Conservation (phyloP, 1,284 basidiomycete species). For the Ceratobasidium sp. region DNA sequence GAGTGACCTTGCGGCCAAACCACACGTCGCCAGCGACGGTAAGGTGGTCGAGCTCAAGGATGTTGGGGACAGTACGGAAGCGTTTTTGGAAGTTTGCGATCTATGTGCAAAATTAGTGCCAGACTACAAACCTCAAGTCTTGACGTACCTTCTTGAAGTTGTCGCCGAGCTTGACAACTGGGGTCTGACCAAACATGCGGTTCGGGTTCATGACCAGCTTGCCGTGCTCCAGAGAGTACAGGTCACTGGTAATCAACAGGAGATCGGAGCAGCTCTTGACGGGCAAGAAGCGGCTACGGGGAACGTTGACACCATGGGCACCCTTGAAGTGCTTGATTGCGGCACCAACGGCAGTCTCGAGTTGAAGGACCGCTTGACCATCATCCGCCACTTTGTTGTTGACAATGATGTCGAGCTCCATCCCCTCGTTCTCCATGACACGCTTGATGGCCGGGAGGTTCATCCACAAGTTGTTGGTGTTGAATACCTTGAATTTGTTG, state of each 20-base stretch:
- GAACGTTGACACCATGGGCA: slow-evolving; percentile 98
- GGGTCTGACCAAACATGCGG: slow-evolving; percentile 89
- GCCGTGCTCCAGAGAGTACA: slow-evolving; percentile 96
- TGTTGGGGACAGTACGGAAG: slow-evolving; percentile 97
- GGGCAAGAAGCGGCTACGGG: slow-evolving; percentile 96
- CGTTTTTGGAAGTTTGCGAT: slow-evolving; percentile 98
- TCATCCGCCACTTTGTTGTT: slow-evolving; percentile 93
- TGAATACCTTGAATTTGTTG: slow-evolving; percentile 93
- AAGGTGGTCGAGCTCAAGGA: slow-evolving; percentile 94
- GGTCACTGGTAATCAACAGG: slow-evolving; percentile 95
- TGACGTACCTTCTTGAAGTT: slow-evolving; percentile 81
- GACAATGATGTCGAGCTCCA: slow-evolving; percentile 95
- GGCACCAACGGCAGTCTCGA: slow-evolving; percentile 98
- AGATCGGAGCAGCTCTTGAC: slow-evolving; percentile 88
- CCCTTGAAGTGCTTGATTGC: slow-evolving; percentile 98
- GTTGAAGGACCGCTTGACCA: slow-evolving; percentile 90
- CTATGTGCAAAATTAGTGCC: slow-evolving; percentile 62
- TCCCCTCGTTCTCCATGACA: slow-evolving; percentile 90
- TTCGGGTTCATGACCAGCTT: slow-evolving; percentile 91
- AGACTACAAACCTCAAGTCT: neutral
- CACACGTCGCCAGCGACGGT: slow-evolving; percentile 97
- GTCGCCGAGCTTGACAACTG: slow-evolving; percentile 97
- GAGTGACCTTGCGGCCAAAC: slow-evolving; percentile 93
- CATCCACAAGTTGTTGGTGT: slow-evolving; percentile 99
- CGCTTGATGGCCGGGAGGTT: slow-evolving; percentile 86